Percentiles rank a stretch among this genome's conserved stretches.
These are phyloP conservation scores for Kwoniella europaea DNA, from an alignment of 768 basidiomycete species.

Conservation along the genomic window DNA sequence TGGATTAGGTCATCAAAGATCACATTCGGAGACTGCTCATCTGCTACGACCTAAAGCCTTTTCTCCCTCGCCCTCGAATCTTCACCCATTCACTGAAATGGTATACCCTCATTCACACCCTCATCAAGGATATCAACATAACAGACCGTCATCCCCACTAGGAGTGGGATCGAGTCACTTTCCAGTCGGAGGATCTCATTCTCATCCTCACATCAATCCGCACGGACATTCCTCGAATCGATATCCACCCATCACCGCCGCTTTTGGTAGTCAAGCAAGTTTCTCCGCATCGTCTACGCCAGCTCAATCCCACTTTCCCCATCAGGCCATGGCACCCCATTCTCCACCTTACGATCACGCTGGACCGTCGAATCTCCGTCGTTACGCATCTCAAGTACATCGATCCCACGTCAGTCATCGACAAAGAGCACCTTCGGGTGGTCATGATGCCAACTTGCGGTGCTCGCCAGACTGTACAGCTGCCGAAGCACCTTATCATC, in stretches of 20 bases:
- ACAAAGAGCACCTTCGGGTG: conserved; percentile 15
- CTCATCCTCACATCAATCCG: conserved; percentile 7
- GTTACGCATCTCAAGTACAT: conserved; percentile 4
- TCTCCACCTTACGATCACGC: conserved; percentile 10
- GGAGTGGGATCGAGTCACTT: conserved; percentile 2
- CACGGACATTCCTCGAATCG: not conserved
- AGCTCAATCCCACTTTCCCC: conserved; percentile 9
- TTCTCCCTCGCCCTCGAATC: not conserved
- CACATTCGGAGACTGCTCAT: conserved; percentile 16
- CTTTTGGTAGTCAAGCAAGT: conserved; percentile 8
- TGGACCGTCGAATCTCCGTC: conserved; percentile 12
- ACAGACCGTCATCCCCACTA: conserved; percentile 7
- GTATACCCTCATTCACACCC: conserved; percentile 8
- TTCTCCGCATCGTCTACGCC: conserved; percentile 12
- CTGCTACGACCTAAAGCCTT: conserved; percentile 2
- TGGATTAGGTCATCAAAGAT: conserved; percentile 11
- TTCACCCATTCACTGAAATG: conserved; percentile 14
- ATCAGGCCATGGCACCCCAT: conserved; percentile 7
- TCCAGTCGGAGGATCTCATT: conserved; percentile 11
- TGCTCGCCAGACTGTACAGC: conserved; percentile 37
- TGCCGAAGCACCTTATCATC: conserved; percentile 27
- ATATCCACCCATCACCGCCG: not conserved
- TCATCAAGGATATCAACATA: conserved; percentile 9
- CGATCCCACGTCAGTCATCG: conserved; percentile 6
- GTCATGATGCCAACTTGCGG: conserved; percentile 19